phyloP scores from a whole-genome alignment of 371 early-diverging fungal species.

The Syncephalis plumigaleata region DNA sequence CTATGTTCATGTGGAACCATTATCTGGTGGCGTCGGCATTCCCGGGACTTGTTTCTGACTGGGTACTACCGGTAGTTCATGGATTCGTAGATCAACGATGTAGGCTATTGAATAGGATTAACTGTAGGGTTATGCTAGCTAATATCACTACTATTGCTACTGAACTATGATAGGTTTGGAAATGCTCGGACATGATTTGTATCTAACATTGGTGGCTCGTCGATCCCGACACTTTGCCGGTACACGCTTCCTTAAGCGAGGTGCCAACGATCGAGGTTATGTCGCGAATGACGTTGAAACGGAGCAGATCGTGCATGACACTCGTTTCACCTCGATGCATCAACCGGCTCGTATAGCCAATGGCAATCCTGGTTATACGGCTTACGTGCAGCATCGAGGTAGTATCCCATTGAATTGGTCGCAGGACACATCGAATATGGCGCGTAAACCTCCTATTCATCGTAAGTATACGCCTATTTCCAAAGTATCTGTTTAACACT shows the following conservation, averaged over 20 bases:
- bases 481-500: neutral
- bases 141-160: conserved; percentile 13
- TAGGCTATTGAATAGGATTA: conserved; percentile 14
- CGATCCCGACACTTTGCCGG: conserved; percentile 93
- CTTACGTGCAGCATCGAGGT: conserved; percentile 91
- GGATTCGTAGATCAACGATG: conserved; percentile 94
- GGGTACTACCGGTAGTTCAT: conserved; percentile 84
- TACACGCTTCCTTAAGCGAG: conserved; percentile 91
- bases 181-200: conserved; percentile 60
- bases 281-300: conserved; percentile 99
- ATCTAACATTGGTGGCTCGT: conserved; percentile 85
- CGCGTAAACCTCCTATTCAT: conserved; percentile 90
- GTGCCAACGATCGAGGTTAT: conserved; percentile 79
- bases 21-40: conserved; percentile 60
- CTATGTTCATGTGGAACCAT: conserved; percentile 94
- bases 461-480: conserved; percentile 14
- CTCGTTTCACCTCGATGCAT: conserved; percentile 69
- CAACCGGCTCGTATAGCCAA: conserved; percentile 20
- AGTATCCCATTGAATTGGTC: conserved; percentile 93
- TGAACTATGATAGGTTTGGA: conserved; percentile 3
- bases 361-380: conserved; percentile 65
- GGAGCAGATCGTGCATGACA: conserved; percentile 91
- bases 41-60: conserved; percentile 35
- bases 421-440: conserved; percentile 80
- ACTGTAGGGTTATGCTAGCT: neutral